Conservation (phyloP, 2,329 filamentous ascomycete genomes). For the Chaetomium strumarium region DNA sequence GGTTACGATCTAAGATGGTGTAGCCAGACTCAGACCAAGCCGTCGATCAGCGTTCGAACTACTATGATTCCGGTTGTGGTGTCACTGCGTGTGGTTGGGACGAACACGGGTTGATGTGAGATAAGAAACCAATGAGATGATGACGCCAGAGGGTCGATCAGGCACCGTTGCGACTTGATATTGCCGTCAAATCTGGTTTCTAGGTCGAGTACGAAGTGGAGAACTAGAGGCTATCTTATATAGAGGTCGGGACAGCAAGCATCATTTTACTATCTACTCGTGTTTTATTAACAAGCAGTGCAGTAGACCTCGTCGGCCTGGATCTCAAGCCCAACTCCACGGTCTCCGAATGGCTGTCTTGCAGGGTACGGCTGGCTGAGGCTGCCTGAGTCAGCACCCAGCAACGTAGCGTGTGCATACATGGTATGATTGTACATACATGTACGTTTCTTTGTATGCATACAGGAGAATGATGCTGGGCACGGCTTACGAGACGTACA, state of each 20-base stretch:
- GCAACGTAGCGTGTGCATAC: too few species aligned
- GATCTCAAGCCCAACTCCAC: background rate
- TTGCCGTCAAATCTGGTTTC: background rate
- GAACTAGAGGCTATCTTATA: background rate
- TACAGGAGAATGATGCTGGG: background rate
- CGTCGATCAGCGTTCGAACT: background rate
- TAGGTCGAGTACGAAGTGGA: background rate
- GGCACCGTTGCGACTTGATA: background rate
- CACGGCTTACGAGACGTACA: background rate
- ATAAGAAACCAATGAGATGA: slow-evolving; percentile 1
- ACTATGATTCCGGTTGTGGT: background rate
- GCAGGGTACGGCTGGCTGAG: background rate
- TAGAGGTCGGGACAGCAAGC: too few species aligned
- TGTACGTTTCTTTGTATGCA: too few species aligned
- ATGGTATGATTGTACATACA: too few species aligned
- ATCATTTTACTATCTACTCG: too few species aligned
- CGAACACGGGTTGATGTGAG: background rate
- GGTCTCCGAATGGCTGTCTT: background rate
- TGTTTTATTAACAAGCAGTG: too few species aligned
- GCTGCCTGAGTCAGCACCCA: slow-evolving; percentile 11
- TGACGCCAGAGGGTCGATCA: slow-evolving; percentile 6
- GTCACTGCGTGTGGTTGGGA: too few species aligned
- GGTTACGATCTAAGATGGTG: too few species aligned
- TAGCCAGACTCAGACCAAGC: slow-evolving; percentile 27
- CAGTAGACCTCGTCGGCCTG: background rate